These are phyloP conservation scores for Astrocystis sublimbata DNA, from an alignment of 495 filamentous ascomycete genomes.

Conservation along the genomic window DNA sequence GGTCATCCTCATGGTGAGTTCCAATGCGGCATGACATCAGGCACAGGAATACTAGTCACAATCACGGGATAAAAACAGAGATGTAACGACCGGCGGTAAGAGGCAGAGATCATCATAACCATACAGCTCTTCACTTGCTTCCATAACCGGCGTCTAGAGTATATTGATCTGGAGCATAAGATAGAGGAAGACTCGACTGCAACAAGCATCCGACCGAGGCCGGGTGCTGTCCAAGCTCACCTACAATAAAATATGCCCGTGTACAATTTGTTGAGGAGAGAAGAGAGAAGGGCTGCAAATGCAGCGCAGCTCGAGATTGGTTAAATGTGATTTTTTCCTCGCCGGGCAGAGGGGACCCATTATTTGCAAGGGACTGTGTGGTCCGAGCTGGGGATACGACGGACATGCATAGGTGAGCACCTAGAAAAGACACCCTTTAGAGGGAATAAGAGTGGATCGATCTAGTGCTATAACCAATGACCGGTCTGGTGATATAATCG, in stretches of 20 bases:
- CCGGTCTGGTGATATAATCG: constrained; percentile 33
- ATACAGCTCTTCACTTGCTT: constrained; percentile 55
- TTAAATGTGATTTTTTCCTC: constrained; percentile 1
- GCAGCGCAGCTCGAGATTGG: constrained; percentile 24
- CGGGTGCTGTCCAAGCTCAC: constrained; percentile 54
- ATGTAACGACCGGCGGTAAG: constrained; percentile 67
- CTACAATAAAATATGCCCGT: constrained; percentile 89
- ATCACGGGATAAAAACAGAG: background rate
- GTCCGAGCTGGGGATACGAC: background rate
- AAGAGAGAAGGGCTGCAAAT: constrained; percentile 46
- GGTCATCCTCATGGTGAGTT: background rate
- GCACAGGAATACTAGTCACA: background rate
- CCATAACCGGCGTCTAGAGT: constrained; percentile 55
- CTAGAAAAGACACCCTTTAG: too few relatives aligned
- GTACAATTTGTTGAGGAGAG: constrained; percentile 58
- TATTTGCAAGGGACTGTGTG: background rate
- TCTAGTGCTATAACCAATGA: constrained; percentile 37
- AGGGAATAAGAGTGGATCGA: background rate
- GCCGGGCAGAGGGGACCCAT: background rate
- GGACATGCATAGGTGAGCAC: too few relatives aligned
- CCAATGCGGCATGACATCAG: background rate
- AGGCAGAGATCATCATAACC: constrained; percentile 53
- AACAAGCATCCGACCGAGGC: constrained; percentile 37
- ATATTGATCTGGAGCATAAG: constrained; percentile 58
- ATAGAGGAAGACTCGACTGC: constrained; percentile 61